Percentiles rank a stretch among this genome's conserved stretches.
Evolutionary conservation across 257 asterid species (phyloP).

Genomic region (Solanum boliviense): DNA sequence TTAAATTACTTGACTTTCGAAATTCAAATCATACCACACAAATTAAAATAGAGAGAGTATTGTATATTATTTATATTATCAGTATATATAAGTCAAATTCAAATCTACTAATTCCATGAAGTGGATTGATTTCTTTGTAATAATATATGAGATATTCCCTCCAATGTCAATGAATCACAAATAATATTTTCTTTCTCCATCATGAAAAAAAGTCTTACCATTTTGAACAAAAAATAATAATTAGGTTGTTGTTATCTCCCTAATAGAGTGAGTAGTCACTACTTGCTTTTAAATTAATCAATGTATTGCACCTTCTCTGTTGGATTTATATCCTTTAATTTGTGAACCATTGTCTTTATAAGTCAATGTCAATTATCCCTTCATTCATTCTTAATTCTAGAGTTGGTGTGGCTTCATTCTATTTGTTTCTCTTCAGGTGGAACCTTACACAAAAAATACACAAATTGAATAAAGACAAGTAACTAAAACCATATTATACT

Average conservation of each 20-base stretch:
- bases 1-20: no score
- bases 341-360: slow-evolving; percentile 17
- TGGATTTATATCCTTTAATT: slow-evolving; percentile 25
- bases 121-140: not conserved
- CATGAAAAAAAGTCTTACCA: not conserved
- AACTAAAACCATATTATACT: slow-evolving; percentile 3
- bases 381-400: slow-evolving; percentile 26
- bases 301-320: slow-evolving; percentile 70
- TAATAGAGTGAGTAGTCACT: not conserved
- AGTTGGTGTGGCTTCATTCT: slow-evolving; percentile 39
- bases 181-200: not conserved
- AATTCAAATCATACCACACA: not conserved
- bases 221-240: not conserved
- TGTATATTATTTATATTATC: not conserved
- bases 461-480: slow-evolving; percentile 26
- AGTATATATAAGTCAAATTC: not conserved
- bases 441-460: slow-evolving; percentile 24
- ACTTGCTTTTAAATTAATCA: slow-evolving; percentile 15
- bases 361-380: slow-evolving; percentile 36
- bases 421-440: slow-evolving; percentile 27
- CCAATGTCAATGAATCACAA: not conserved
- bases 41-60: not conserved
- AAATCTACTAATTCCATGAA: not conserved
- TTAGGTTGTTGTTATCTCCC: not conserved
- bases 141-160: not conserved